These are phyloP conservation scores for Trametopsis cervina DNA, from an alignment of 768 basidiomycete genomes.

Conservation along the genomic window DNA sequence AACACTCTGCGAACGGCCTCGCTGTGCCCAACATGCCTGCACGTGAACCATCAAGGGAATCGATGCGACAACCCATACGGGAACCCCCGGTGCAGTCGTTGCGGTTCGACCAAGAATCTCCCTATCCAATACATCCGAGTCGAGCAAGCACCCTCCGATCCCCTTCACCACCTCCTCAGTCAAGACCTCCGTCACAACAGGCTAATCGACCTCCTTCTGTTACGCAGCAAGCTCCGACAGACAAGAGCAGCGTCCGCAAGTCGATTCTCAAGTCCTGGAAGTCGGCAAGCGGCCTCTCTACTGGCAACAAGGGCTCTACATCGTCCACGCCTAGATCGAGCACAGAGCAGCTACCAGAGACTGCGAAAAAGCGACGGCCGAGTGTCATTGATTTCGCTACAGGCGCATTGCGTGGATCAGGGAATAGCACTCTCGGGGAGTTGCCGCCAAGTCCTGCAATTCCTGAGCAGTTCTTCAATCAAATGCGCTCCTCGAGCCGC, in stretches of 20 bases:
- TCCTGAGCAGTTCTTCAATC: conserved; percentile 30
- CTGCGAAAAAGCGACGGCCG: conserved; percentile 36
- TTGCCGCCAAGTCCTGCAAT: conserved; percentile 61
- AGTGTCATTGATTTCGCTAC: conserved; percentile 41
- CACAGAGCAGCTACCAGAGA: conserved; percentile 33
- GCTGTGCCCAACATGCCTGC: conserved; percentile 24
- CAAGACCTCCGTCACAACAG: conserved; percentile 16
- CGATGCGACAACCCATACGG: conserved; percentile 20
- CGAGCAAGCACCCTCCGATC: conserved; percentile 16
- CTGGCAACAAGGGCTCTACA: conserved; percentile 15
- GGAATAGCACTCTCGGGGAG: conserved; percentile 30
- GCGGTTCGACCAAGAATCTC: conserved; percentile 69
- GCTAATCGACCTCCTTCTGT: conserved; percentile 16
- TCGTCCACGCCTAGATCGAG: conserved; percentile 24
- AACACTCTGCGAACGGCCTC: conserved; percentile 20
- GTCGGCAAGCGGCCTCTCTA: conserved; percentile 31
- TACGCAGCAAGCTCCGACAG: conserved; percentile 18
- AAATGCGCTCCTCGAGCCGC: conserved; percentile 17
- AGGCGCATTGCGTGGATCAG: conserved; percentile 23
- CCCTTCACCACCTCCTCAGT: conserved; percentile 14
- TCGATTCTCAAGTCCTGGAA: conserved; percentile 69
- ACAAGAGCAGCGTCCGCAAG: conserved; percentile 46
- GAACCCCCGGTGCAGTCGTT: conserved; percentile 25
- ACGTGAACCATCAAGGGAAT: conserved; percentile 19
- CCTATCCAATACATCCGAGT: conserved; percentile 43